phyloP scores from a whole-genome alignment of 306 rosid genomes.

The Malus orientalis region DNA sequence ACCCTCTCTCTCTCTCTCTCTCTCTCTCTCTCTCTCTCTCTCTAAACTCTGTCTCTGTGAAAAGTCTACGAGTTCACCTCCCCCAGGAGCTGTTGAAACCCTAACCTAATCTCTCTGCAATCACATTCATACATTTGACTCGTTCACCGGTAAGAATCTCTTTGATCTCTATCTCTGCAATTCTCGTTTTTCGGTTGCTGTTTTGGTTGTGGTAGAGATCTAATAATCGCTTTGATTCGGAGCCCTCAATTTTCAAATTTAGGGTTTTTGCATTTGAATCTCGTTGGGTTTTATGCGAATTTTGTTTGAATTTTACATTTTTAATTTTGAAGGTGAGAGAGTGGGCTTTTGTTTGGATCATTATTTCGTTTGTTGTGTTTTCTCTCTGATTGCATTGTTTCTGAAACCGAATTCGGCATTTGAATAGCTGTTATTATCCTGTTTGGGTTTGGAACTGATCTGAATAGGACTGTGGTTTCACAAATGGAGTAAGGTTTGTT shows the following conservation, averaged over 20 bases:
- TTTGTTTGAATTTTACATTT: not conserved
- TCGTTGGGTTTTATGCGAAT: not conserved
- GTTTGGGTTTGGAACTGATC: not conserved
- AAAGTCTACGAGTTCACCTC: not conserved
- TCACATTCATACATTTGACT: not conserved
- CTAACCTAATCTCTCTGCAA: not conserved
- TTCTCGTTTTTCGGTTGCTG: not conserved
- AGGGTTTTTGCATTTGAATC: constrained; percentile 6
- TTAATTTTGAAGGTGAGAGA: not conserved
- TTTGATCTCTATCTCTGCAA: constrained; percentile 2
- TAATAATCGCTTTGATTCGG: not conserved
- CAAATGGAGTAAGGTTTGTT: not conserved
- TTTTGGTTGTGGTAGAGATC: not conserved
- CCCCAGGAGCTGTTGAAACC: not conserved
- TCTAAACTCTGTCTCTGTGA: not conserved
- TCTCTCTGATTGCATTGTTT: not conserved
- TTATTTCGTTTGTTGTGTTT: not conserved
- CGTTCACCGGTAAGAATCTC: constrained; percentile 10
- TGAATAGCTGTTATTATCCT: not conserved
- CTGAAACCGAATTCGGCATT: not conserved
- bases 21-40: not conserved
- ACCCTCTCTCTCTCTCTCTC: too few species aligned
- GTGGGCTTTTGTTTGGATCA: not conserved
- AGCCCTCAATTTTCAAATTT: not conserved
- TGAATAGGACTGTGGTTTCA: not conserved